Percentiles rank a stretch among this genome's conserved stretches.
phyloP scores from a whole-genome alignment of 495 filamentous ascomycete species.

The Aspergillus nidulans region DNA sequence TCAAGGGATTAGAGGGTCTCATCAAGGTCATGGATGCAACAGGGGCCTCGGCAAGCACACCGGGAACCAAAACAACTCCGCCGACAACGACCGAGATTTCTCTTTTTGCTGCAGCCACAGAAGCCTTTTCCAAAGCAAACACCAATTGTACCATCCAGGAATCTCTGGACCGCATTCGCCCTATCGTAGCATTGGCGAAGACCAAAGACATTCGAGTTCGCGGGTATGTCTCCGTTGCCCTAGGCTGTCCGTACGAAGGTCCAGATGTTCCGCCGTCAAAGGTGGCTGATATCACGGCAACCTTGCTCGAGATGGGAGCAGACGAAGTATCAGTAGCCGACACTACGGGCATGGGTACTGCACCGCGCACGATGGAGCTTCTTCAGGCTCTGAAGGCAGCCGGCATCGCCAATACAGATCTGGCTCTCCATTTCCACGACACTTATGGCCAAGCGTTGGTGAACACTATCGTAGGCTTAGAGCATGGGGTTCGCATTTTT shows the following conservation, averaged over 20 bases:
- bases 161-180: slow-evolving; percentile 69
- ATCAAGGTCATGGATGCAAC: slow-evolving; percentile 41
- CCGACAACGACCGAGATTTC: slow-evolving; percentile 67
- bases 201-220: slow-evolving; percentile 68
- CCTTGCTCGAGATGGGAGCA: slow-evolving; percentile 87
- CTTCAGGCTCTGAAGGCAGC: slow-evolving; percentile 66
- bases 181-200: slow-evolving; percentile 72
- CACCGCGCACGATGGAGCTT: slow-evolving; percentile 68
- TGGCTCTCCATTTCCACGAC: slow-evolving; percentile 95
- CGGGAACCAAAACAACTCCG: slow-evolving; percentile 30
- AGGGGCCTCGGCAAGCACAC: slow-evolving; percentile 36
- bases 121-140: slow-evolving; percentile 85
- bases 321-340: slow-evolving; percentile 93
- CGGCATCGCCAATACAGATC: slow-evolving; percentile 70
- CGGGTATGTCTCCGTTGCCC: slow-evolving; percentile 90
- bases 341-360: slow-evolving; percentile 96
- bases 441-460: slow-evolving; percentile 94
- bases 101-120: slow-evolving; percentile 88
- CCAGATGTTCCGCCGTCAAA: slow-evolving; percentile 69
- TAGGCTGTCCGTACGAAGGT: slow-evolving; percentile 94
- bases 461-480: slow-evolving; percentile 80
- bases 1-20: slow-evolving; percentile 65
- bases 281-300: slow-evolving; percentile 79
- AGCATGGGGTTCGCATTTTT: slow-evolving; percentile 85
- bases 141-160: slow-evolving; percentile 84